Base-by-base conservation (phyloP, 768 basidiomycete species). In the Tylopilus sp. region DNA sequence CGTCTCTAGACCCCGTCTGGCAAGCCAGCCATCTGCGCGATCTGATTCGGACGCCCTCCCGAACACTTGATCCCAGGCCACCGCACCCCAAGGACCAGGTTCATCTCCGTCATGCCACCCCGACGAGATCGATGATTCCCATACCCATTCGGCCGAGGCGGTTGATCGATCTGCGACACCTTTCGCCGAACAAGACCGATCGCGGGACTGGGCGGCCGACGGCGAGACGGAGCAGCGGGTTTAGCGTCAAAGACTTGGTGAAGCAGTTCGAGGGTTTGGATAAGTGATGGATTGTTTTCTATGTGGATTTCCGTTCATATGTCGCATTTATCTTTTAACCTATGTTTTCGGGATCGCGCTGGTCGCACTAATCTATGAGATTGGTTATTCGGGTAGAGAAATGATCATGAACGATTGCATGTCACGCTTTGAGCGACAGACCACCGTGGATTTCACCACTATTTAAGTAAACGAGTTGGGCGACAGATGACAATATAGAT, bases 241-340 rank as follows among this genome's bases (percentile, higher is more conserved):
- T 78, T 46, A 89, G 86, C 60, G 89, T 91, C 52, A 87, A 79
- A 68, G 87, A 90, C 47, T 65, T 91, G 49, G 81, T 89, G 47
- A 76, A 70, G 64, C 78, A 73, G 28, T 91, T 83, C 60, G 87
- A 90, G 68, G 67, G 43, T 6, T 56, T 60, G 58, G 63, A 64
- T 8, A 16, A 25, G 11, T 59, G 56, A 65, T 41, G 2, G n/a
- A 19, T 21, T 9, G 25, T 10, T 25, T 41, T 52, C n/a, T 34
- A n/a, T 54, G 13, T 45, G 34, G 33, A 8, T 25, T 6, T 34
- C 48, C 41, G 19, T n/a, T 24, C 22, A 16, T 51, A n/a, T 61
- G 34, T 47, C 34, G 31, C 42, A 28, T 50, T 41, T 55, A 36
- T 52, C 36, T 29, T 50, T 16, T 53, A 17, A 41, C 46, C 17